These are phyloP conservation scores for Calendula officinalis DNA, from an alignment of 129 eudicot species.

Conservation along the genomic window DNA sequence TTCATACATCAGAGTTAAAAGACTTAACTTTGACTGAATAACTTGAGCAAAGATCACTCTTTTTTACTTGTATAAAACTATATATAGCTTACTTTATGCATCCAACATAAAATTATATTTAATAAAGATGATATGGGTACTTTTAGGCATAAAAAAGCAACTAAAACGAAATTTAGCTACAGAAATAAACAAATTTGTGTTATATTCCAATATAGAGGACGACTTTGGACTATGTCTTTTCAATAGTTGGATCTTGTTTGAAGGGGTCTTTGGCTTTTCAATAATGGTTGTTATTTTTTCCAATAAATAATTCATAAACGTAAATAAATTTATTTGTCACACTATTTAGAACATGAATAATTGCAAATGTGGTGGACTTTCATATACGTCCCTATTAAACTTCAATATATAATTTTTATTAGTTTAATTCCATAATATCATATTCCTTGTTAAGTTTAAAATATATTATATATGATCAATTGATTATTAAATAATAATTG, in stretches of 20 bases:
- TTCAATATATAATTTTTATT: too few relatives aligned
- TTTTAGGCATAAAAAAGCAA: background rate
- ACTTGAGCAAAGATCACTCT: too few relatives aligned
- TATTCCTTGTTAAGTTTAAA: too few relatives aligned
- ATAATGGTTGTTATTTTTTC: background rate
- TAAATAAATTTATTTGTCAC: background rate
- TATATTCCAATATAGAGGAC: background rate
- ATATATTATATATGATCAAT: too few relatives aligned
- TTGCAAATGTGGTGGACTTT: background rate
- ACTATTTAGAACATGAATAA: background rate
- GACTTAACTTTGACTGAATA: too few relatives aligned
- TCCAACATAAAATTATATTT: background rate
- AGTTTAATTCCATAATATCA: background rate
- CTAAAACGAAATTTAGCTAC: background rate
- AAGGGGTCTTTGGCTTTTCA: constrained; percentile 4
- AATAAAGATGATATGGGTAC: background rate
- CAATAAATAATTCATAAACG: background rate
- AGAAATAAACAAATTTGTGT: background rate
- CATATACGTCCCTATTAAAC: background rate
- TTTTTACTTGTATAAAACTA: too few relatives aligned
- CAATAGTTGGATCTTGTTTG: background rate
- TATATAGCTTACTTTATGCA: too few relatives aligned
- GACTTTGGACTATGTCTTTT: background rate
- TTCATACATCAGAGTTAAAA: too few relatives aligned
- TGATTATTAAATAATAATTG: too few relatives aligned